Evolutionary conservation across 805 yeast species (phyloP).

Genomic region (Saturnispora halmiae): DNA sequence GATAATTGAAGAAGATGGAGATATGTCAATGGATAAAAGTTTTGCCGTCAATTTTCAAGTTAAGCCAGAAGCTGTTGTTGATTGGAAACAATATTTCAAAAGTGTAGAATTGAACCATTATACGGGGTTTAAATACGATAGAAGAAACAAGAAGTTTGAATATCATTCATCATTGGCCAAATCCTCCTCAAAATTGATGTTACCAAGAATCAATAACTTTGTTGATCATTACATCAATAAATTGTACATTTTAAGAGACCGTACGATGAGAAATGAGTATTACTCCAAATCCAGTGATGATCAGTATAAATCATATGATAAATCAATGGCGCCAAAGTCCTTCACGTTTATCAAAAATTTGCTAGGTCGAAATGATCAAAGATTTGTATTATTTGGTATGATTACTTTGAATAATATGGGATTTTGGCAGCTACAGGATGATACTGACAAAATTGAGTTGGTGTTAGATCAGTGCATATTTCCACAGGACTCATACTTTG

Average conservation of each 20-base stretch:
- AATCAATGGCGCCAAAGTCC: slow-evolving; percentile 15
- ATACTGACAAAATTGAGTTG: slow-evolving; percentile 62
- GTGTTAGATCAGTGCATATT: slow-evolving; percentile 55
- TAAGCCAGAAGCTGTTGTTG: slow-evolving; percentile 23
- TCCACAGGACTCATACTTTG: slow-evolving; percentile 55
- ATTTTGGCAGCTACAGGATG: slow-evolving; percentile 70
- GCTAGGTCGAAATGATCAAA: slow-evolving; percentile 72
- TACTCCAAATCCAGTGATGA: slow-evolving; percentile 8
- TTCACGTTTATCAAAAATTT: slow-evolving; percentile 75
- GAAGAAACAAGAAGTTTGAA: slow-evolving; percentile 51
- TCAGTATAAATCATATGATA: slow-evolving; percentile 5
- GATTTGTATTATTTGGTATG: slow-evolving; percentile 73
- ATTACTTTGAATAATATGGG: slow-evolving; percentile 56
- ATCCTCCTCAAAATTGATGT: background rate
- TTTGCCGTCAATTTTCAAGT: slow-evolving; percentile 2
- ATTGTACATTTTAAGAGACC: slow-evolving; percentile 55
- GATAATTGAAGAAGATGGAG: slow-evolving; percentile 8
- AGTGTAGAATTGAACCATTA: slow-evolving; percentile 56
- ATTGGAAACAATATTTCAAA: slow-evolving; percentile 69
- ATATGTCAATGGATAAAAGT: slow-evolving; percentile 8
- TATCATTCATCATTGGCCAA: slow-evolving; percentile 15
- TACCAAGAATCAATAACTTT: slow-evolving; percentile 23
- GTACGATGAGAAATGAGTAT: slow-evolving; percentile 62
- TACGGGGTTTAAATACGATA: slow-evolving; percentile 57
- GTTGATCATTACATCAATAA: slow-evolving; percentile 43